phyloP scores from a whole-genome alignment of 495 filamentous ascomycete genomes.

The Penicillium manginii region DNA sequence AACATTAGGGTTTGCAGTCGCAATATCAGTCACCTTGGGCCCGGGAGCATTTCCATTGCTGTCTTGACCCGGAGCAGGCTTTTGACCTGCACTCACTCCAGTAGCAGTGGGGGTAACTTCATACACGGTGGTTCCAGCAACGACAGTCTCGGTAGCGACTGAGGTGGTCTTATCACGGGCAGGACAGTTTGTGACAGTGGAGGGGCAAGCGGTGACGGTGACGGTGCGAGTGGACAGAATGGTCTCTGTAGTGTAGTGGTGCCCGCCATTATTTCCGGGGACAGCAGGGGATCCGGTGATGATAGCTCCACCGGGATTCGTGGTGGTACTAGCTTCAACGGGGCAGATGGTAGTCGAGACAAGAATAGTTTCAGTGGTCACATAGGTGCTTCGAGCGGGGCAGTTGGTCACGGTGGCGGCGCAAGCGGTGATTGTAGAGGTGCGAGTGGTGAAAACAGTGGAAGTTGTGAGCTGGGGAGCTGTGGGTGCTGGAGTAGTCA shows the following conservation, averaged over 20 bases:
- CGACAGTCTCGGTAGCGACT: conserved; percentile 25
- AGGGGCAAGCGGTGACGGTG: conserved; percentile 25
- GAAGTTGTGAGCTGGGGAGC: conserved; percentile 31
- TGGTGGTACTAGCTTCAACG: conserved; percentile 17
- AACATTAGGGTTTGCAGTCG: not conserved
- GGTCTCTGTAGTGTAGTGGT: conserved; percentile 18
- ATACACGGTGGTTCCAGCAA: conserved; percentile 19
- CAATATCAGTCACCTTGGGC: not conserved
- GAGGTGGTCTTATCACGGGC: conserved; percentile 24
- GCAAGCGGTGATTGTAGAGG: conserved; percentile 40
- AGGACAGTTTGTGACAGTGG: conserved; percentile 28
- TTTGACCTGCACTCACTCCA: not conserved
- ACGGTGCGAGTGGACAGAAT: conserved; percentile 22
- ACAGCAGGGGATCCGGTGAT: conserved; percentile 8
- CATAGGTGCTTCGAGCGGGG: conserved; percentile 22
- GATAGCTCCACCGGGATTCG: conserved; percentile 9
- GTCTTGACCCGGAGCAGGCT: not conserved
- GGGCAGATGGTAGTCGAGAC: conserved; percentile 35
- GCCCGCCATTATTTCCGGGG: conserved; percentile 2
- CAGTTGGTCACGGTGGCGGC: conserved; percentile 31
- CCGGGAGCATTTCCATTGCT: not conserved
- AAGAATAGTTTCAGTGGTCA: conserved; percentile 32
- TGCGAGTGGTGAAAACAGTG: conserved; percentile 38
- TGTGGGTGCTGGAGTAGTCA: not conserved
- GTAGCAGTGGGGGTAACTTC: conserved; percentile 2